Base-by-base conservation (phyloP, 1,284 basidiomycete genomes). In the Malassezia vespertilionis region DNA sequence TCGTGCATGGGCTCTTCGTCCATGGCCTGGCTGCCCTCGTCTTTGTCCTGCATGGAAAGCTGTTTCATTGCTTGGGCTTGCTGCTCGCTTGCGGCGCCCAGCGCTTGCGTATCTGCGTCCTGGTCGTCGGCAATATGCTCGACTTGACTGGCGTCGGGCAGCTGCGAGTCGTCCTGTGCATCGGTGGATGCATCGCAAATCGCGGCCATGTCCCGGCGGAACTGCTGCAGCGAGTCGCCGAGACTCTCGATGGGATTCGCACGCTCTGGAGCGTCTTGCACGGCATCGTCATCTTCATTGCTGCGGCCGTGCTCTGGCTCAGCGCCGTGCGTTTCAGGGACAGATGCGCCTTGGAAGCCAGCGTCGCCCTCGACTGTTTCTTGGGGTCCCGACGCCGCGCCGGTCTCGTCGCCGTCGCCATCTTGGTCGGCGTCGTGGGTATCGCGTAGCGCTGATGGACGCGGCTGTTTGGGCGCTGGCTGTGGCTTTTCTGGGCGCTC, bases 141-240 rank as follows among this genome's bases (percentile, higher is more conserved):
- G 17, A 93, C 75, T 40, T 78, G 76, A 28, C 58, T 57, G 3
- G 63, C 58, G 15, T 71, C 55, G 7, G 62, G 57, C 38, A 64
- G 37, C 14, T 27, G 28, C 9, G 60, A 63, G 35, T 82, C 80
- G 1, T 58, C 49, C 7, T 61, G 71, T 45, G 54, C 76, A 71
- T 58, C 75, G 66, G 61, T 65, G 5, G 28, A 39, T 4, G 65
- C 63, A 33, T 80, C 77, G 46, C 85, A 74, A 53, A 96, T 95
- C 53, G 89, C 83, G 53, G 91, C 81, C 56, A 89, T 80, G 12
- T 83, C 80, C 52, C 84, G 81, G 43, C 79, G 80, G 56, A 95
- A 85, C 63, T 90, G 84, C 57, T 84, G 79, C 45, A 88, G 72
- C 1, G 85, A 79, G 66, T 96, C 90, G 28, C 88, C 89, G 2